These are phyloP conservation scores for Paspalum notatum DNA, from an alignment of 176 grass and related monocot genomes.

Conservation along the genomic window DNA sequence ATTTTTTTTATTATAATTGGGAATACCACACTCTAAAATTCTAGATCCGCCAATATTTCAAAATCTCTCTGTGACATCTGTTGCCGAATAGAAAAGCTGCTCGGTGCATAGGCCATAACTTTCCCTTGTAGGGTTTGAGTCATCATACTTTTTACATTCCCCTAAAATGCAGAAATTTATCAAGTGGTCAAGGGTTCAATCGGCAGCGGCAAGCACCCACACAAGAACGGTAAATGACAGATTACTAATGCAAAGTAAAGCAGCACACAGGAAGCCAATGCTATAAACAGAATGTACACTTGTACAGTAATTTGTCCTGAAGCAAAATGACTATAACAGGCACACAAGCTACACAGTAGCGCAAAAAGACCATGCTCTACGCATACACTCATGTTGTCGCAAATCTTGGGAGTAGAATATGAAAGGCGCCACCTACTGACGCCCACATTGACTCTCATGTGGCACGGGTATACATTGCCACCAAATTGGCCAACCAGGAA, in stretches of 20 bases:
- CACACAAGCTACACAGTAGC: not conserved
- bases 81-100: constrained; percentile 17
- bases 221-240: not conserved
- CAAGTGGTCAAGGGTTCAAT: not conserved
- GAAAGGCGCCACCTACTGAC: not conserved
- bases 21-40: too few relatives aligned
- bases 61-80: not conserved
- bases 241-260: not conserved
- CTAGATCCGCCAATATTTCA: too few relatives aligned
- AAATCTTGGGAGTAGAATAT: not conserved
- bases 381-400: not conserved
- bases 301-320: not conserved
- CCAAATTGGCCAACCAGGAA: not conserved
- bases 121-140: constrained; percentile 43
- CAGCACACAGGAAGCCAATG: not conserved
- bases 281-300: not conserved
- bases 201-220: not conserved
- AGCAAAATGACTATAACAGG: not conserved
- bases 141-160: constrained; percentile 43
- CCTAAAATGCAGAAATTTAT: constrained; percentile 27
- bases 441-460: not conserved
- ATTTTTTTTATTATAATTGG: too few relatives aligned
- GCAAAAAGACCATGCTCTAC: not conserved
- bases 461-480: not conserved
- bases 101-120: constrained; percentile 13